Percentiles rank a stretch among this genome's conserved stretches.
These are phyloP conservation scores for Taphrina deformans DNA, from an alignment of 1,139 yeast genomes.

Conservation along the genomic window DNA sequence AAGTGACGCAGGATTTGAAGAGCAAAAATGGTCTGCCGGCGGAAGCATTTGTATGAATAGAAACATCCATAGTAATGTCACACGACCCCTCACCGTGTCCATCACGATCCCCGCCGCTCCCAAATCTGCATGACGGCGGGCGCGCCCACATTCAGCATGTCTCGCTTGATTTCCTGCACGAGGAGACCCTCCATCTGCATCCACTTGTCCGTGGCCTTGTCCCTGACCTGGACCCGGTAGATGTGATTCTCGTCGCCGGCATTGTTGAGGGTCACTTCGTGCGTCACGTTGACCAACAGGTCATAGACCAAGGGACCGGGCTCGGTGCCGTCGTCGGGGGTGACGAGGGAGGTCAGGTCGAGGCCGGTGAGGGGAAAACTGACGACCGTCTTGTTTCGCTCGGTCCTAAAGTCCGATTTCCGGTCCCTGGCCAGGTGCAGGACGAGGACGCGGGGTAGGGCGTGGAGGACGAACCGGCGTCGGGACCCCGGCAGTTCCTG, in stretches of 20 bases:
- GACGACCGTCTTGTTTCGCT: conserved; percentile 64
- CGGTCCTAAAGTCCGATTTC: conserved; percentile 45
- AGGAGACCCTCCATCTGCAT: conserved; percentile 56
- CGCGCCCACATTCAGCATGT: conserved; percentile 63
- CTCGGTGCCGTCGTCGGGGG: not conserved
- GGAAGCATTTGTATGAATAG: conserved; percentile 33
- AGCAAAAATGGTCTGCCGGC: conserved; percentile 33
- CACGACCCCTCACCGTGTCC: not conserved
- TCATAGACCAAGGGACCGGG: conserved; percentile 47
- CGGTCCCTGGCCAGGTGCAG: conserved; percentile 60
- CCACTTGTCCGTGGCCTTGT: conserved; percentile 55
- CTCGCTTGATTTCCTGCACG: conserved; percentile 54
- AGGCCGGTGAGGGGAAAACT: conserved; percentile 55
- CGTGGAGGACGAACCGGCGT: conserved; percentile 49
- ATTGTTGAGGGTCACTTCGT: conserved; percentile 45
- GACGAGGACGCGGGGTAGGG: conserved; percentile 57
- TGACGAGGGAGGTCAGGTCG: conserved; percentile 49
- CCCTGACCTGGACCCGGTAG: conserved; percentile 59
- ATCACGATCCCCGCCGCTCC: conserved; percentile 48
- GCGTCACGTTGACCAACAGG: conserved; percentile 56
- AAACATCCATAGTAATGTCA: not conserved
- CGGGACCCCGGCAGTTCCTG: conserved; percentile 45
- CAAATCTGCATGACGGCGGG: conserved; percentile 64
- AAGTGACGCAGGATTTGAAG: conserved; percentile 56
- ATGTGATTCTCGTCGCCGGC: conserved; percentile 42